Evolutionary conservation across 306 rosid species (phyloP), one percentile per base, ranked within the genome.

Genomic region (Boehmeria nivea): DNA sequence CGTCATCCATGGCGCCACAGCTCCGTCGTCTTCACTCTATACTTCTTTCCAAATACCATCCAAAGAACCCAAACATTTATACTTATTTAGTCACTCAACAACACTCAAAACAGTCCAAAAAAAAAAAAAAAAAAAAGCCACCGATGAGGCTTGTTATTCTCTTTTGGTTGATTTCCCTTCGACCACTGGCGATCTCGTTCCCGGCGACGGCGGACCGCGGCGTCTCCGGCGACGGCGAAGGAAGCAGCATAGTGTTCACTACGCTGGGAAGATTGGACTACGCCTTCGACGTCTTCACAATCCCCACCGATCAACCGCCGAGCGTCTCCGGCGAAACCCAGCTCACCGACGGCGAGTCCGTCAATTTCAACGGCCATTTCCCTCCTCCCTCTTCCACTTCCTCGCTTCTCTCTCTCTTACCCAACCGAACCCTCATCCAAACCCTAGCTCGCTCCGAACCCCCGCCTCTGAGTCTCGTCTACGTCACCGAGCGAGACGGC

Each of bases 321-420:
- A 51, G 27, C 3, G 12, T 61, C 3, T 0, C 50, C 53, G 17
- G 53, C 5, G 94, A 90, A 65, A 38, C 70, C 51, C 75, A n/a
- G 58, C 17, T 91, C 68, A 91, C 91, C 3, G 98, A 91, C 27
- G 95, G 89, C 21, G 59, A 50, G 38, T 84, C 89, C 43, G 78
- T 90, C 63, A 91, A 87, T 25, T 91, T 78, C 51, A 91, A 91
- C 49, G 98, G 98, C 63, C 80, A 87, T n/a, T 87, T 91, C 66
- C 84, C 79, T 44, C 63, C 77, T 26, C 36, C 77, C 1, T 37
- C 72, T 0, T 59, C 82, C 1, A 38, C 61, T 27, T 23, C 75
- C 27, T 11, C 44, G 8, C 63, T 78, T 36, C 22, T 39, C 48
- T 67, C 77, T 27, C 45, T 53, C 31, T 37, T 57, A 22, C 63